Conservation (phyloP, 2,329 filamentous ascomycete genomes). For the Macrophomina pseudophaseolina region DNA sequence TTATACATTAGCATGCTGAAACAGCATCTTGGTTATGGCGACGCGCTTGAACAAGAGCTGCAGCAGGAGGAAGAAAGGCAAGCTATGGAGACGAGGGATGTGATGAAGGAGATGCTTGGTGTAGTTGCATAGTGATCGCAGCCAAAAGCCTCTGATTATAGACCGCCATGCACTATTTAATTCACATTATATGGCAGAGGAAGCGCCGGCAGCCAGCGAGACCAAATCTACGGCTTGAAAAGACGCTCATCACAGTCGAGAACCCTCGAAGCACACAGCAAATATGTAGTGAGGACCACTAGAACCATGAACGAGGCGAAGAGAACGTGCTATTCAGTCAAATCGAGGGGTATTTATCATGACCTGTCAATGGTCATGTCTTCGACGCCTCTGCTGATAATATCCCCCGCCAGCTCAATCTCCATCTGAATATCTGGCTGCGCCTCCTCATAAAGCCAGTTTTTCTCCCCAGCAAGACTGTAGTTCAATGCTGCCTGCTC, state of each 20-base stretch:
- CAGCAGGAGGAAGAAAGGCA: not conserved
- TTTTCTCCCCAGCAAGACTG: not conserved
- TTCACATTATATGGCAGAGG: not conserved
- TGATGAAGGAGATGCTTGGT: not conserved
- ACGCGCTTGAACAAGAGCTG: not conserved
- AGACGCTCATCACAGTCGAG: not conserved
- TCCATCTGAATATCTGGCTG: constrained; percentile 3
- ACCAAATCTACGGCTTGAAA: not conserved
- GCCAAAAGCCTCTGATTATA: not conserved
- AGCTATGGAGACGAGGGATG: not conserved
- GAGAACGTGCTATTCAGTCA: not conserved
- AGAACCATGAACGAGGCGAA: not conserved
- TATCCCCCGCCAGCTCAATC: not conserved
- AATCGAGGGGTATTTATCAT: not conserved
- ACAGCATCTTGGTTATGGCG: not conserved
- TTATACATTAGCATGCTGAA: constrained; percentile 1
- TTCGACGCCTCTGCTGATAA: not conserved
- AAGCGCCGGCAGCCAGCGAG: not conserved
- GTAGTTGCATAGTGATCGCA: not conserved
- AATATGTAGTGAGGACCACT: not conserved
- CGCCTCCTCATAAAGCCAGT: constrained; percentile 5
- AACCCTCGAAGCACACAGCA: not conserved
- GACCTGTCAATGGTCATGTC: not conserved
- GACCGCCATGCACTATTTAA: not conserved
- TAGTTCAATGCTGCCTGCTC: not conserved